Conservation (phyloP, 2,329 filamentous ascomycete species). For the Cytospora chrysosperma region DNA sequence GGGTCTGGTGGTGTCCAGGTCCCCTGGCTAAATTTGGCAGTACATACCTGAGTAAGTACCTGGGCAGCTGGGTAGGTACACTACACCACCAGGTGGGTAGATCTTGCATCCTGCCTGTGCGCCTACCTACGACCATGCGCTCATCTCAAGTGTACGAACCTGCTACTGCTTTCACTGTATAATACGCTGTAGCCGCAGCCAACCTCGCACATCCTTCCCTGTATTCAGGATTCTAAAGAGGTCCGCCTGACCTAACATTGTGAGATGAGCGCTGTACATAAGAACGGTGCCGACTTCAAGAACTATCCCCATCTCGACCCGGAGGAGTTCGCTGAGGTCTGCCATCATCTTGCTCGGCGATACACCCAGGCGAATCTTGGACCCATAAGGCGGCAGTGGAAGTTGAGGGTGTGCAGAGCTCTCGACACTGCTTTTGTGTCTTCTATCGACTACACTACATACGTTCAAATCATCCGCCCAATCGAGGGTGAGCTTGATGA, state of each 20-base stretch:
- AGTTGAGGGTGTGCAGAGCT: constrained; percentile 51
- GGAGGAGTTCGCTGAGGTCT: constrained; percentile 65
- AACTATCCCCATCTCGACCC: constrained; percentile 61
- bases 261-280: constrained; percentile 6
- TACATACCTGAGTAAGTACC: no score
- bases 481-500: constrained; percentile 46
- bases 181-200: background rate
- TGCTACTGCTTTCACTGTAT: background rate
- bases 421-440: constrained; percentile 45
- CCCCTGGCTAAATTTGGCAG: background rate
- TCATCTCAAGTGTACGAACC: background rate
- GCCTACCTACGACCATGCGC: background rate
- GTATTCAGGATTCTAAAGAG: background rate
- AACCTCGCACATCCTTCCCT: background rate
- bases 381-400: constrained; percentile 53
- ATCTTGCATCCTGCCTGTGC: background rate
- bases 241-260: background rate
- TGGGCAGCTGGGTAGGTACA: no score
- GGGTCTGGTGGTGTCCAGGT: background rate
- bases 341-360: constrained; percentile 58
- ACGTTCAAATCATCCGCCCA: constrained; percentile 56
- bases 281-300: constrained; percentile 39
- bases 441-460: constrained; percentile 49
- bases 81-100: no score
- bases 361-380: constrained; percentile 61